Base-by-base conservation (phyloP, 2,329 filamentous ascomycete genomes). In the Talaromyces sp. region DNA sequence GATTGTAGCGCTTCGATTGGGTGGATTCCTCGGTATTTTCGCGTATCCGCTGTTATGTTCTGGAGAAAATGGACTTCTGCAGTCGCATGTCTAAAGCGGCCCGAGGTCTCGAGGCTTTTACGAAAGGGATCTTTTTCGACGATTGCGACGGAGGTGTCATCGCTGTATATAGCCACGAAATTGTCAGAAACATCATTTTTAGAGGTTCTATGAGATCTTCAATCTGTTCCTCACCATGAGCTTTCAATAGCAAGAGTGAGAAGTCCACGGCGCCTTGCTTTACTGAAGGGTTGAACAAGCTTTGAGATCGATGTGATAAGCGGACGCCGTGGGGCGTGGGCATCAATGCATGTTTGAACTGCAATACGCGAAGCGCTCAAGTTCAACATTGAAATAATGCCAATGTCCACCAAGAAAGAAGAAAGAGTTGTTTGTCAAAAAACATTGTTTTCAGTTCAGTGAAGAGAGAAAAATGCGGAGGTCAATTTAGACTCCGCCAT, bases 101-200 rank as follows among this genome's bases (percentile, higher is more conserved):
- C 17, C 28, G 25, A 22, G 21, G 31, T 10, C 39, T 39, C 33
- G 46, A 25, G n/a, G 46, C n/a, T 9, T 45, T 35, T 9, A 37
- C 31, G 0, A 53, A 36, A 37, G 10, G 58, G 62, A 31, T 73
- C 66, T 65, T 85, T 87, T 56, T 89, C 84, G 39, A 97, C 80
- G 50, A 97, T 75, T 31, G 93, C 88, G 19, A 97, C 91, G 59
- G 89, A 92, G 1, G 92, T 96, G 77, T 97, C 93, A 75, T 97
- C 93, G 80, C 93, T 79, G 22, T 43, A 41, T 43, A 41, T 36
- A 25, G 9, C 28, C n/a, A 57, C 25, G 25, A 8, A 31, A 50
- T 19, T 36, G 17, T 58, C 17, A 58, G 37, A 36, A n/a, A 28
- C 25, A 1, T 19, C 5, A 15, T 22, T 3, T 40, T 10, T 21